These are phyloP conservation scores for Lachnellula willkommii DNA, from an alignment of 2,329 filamentous ascomycete species.

Conservation along the genomic window DNA sequence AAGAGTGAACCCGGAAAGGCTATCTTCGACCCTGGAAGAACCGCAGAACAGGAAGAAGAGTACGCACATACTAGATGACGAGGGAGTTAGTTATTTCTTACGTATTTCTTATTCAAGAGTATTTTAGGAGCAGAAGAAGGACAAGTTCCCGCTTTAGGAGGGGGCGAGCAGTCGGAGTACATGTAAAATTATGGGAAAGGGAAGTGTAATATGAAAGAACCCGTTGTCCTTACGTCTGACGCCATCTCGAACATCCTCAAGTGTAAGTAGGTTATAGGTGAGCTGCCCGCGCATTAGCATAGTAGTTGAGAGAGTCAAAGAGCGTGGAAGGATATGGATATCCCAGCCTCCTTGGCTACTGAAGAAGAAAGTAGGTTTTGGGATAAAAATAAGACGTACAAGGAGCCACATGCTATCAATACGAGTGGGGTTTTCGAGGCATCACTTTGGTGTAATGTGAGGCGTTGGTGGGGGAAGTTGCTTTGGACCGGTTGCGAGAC, in stretches of 20 bases:
- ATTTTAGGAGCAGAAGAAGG: too few relatives aligned
- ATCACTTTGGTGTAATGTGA: constrained; percentile 52
- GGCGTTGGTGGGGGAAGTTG: constrained; percentile 53
- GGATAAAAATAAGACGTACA: too few relatives aligned
- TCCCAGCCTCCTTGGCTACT: not conserved
- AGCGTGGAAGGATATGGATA: not conserved
- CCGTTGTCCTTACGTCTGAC: constrained; percentile 20
- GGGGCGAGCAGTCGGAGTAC: too few relatives aligned
- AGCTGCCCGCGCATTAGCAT: constrained; percentile 29
- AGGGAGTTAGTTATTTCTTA: too few relatives aligned
- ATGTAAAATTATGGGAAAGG: too few relatives aligned
- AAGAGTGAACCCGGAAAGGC: constrained; percentile 47
- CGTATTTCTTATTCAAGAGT: too few relatives aligned
- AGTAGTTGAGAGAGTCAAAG: not conserved
- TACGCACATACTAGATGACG: too few relatives aligned
- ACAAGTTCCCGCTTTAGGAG: too few relatives aligned
- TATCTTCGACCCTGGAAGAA: too few relatives aligned
- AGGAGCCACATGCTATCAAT: constrained; percentile 61
- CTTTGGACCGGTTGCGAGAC: not conserved
- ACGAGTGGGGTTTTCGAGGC: constrained; percentile 56
- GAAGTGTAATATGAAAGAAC: too few relatives aligned
- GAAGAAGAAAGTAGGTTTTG: too few relatives aligned
- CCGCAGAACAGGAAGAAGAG: too few relatives aligned
- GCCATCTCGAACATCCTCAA: constrained; percentile 87
- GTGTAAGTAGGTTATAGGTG: constrained; percentile 68